A percentile compares a stretch with the other conserved stretches of the same genome.
Conservation (phyloP, 768 basidiomycete genomes). For the Neoboletus brunneissimus region DNA sequence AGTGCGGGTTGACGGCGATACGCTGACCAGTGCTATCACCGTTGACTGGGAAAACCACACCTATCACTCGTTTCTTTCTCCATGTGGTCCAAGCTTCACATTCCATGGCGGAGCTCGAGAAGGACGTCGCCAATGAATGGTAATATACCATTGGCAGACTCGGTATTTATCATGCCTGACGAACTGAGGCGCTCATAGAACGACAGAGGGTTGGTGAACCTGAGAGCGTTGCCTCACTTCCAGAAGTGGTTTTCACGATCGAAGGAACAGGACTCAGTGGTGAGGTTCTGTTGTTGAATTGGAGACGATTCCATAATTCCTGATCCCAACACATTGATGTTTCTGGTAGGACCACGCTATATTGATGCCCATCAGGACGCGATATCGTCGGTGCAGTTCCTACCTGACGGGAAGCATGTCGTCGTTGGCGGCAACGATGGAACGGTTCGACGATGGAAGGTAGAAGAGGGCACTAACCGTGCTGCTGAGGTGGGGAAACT, state of each 20-base stretch:
- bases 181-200: not conserved
- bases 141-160: not conserved
- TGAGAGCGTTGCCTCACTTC: not conserved
- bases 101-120: slow-evolving; percentile 9
- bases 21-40: not conserved
- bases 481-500: not conserved
- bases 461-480: not conserved
- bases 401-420: slow-evolving; percentile 9
- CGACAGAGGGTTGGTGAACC: not conserved
- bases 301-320: not conserved
- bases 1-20: not conserved
- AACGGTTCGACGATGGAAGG: slow-evolving; percentile 6
- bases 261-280: not conserved
- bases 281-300: not conserved
- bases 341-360: not conserved
- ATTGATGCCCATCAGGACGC: not conserved
- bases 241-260: not conserved
- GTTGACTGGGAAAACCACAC: not conserved
- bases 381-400: slow-evolving; percentile 11
- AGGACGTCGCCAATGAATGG: slow-evolving; percentile 1
- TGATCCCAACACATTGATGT: not conserved
- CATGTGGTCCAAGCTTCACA: slow-evolving; percentile 11
- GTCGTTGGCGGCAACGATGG: slow-evolving; percentile 4
- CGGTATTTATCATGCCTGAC: not conserved
- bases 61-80: not conserved